These are phyloP conservation scores for Wallacemonas sp. DNA, from an alignment of 208 protist genomes.

Conservation along the genomic window DNA sequence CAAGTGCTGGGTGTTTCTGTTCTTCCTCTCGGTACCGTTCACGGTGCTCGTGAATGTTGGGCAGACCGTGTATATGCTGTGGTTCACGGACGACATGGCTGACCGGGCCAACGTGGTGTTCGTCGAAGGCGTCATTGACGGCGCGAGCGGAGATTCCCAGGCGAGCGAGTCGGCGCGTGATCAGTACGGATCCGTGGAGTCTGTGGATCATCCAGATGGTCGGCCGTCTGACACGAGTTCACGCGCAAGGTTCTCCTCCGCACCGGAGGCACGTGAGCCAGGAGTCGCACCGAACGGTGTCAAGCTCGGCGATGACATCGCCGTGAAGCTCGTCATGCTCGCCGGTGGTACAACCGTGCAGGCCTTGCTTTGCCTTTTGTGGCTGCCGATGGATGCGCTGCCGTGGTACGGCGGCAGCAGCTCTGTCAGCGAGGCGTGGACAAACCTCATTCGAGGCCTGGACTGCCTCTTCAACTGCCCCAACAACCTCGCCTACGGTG, in stretches of 20 bases:
- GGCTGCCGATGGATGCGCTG: slow-evolving; percentile 52
- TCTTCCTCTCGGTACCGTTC: slow-evolving; percentile 65
- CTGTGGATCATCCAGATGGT: background rate
- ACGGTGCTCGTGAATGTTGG: slow-evolving; percentile 70
- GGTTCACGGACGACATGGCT: slow-evolving; percentile 36
- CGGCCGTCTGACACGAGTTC: background rate
- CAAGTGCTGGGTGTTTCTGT: slow-evolving; percentile 58
- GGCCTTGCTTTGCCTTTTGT: slow-evolving; percentile 20
- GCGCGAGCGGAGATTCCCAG: background rate
- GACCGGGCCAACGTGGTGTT: slow-evolving; percentile 13
- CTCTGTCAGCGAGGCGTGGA: slow-evolving; percentile 27
- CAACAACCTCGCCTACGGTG: slow-evolving; percentile 35
- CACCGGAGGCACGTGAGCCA: background rate
- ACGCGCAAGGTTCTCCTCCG: background rate
- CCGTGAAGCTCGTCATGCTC: slow-evolving; percentile 65
- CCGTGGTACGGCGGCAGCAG: slow-evolving; percentile 52
- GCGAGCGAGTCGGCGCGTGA: background rate
- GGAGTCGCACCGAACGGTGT: slow-evolving; percentile 3
- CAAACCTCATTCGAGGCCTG: slow-evolving; percentile 21
- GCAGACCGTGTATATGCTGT: slow-evolving; percentile 76
- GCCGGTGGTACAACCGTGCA: slow-evolving; percentile 40
- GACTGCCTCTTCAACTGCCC: slow-evolving; percentile 18
- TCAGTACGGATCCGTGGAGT: background rate
- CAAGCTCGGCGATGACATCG: slow-evolving; percentile 32
- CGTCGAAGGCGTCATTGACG: background rate